phyloP scores from a whole-genome alignment of 306 rosid species.

The Myrica gale region DNA sequence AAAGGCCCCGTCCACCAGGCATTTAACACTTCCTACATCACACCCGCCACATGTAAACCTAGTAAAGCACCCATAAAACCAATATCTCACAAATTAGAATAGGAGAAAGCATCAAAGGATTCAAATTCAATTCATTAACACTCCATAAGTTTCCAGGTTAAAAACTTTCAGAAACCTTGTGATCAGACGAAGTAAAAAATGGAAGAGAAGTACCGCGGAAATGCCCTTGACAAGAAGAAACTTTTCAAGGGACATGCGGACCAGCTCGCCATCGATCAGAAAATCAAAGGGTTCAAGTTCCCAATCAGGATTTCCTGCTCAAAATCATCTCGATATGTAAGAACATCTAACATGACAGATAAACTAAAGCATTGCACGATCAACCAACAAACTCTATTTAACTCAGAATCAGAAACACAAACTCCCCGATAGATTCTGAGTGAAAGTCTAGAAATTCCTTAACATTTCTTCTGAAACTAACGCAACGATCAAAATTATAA shows the following conservation, averaged over 20 bases:
- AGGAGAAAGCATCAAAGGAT: neutral
- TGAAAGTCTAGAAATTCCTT: too few species aligned
- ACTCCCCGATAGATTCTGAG: neutral
- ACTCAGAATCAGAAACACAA: neutral
- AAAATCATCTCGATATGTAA: conserved; percentile 14
- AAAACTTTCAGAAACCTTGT: neutral
- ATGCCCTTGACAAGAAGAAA: conserved; percentile 85
- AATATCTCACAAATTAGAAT: neutral
- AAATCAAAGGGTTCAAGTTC: conserved; percentile 75
- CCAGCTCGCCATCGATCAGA: conserved; percentile 78
- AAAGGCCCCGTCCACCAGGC: neutral
- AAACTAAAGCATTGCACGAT: neutral
- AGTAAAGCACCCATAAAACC: neutral
- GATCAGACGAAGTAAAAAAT: neutral
- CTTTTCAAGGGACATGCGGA: conserved; percentile 79
- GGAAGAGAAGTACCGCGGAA: conserved; percentile 54
- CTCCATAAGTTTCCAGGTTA: neutral
- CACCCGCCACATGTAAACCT: neutral
- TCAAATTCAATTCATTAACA: neutral
- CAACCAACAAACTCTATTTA: neutral
- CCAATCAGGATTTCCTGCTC: conserved; percentile 54
- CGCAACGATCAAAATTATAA: neutral
- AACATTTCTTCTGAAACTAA: neutral
- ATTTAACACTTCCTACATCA: too few species aligned
- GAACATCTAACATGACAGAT: neutral